phyloP scores from a whole-genome alignment of 139 green algal genomes.

The Chlamydomonas asymmetrica region DNA sequence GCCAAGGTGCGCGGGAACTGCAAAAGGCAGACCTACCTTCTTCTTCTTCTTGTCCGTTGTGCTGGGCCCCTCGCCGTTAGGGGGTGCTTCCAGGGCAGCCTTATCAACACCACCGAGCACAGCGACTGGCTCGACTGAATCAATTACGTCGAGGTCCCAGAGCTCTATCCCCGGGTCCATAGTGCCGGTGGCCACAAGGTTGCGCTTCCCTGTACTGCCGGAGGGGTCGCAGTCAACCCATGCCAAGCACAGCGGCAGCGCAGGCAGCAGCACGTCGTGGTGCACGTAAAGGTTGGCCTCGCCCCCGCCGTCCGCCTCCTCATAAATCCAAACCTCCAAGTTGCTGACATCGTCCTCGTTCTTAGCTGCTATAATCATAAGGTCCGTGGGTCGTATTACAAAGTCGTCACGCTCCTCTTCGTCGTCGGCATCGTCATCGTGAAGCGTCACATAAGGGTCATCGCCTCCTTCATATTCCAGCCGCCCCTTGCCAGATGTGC shows the following conservation, averaged over 20 bases:
- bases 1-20: too few relatives aligned
- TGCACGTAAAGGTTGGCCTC: constrained; percentile 92
- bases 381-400: constrained; percentile 70
- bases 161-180: constrained; percentile 96
- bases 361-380: constrained; percentile 86
- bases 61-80: constrained; percentile 22
- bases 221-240: constrained; percentile 81
- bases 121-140: constrained; percentile 81
- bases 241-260: constrained; percentile 88
- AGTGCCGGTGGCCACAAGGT: constrained; percentile 87
- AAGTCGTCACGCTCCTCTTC: constrained; percentile 77
- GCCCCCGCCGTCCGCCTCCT: constrained; percentile 69
- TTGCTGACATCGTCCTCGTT: constrained; percentile 94
- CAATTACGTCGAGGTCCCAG: constrained; percentile 92
- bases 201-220: constrained; percentile 37
- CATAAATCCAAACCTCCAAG: constrained; percentile 97
- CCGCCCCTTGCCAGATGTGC: constrained; percentile 17
- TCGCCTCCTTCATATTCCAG: constrained; percentile 50
- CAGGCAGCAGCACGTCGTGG: constrained; percentile 93
- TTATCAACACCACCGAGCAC: constrained; percentile 76
- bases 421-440: constrained; percentile 50
- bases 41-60: constrained; percentile 59
- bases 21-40: too few relatives aligned
- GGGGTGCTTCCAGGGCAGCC: too few relatives aligned
- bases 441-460: constrained; percentile 69